Base-by-base conservation (phyloP, 495 filamentous ascomycete species). In the Cercophora newfieldiana region DNA sequence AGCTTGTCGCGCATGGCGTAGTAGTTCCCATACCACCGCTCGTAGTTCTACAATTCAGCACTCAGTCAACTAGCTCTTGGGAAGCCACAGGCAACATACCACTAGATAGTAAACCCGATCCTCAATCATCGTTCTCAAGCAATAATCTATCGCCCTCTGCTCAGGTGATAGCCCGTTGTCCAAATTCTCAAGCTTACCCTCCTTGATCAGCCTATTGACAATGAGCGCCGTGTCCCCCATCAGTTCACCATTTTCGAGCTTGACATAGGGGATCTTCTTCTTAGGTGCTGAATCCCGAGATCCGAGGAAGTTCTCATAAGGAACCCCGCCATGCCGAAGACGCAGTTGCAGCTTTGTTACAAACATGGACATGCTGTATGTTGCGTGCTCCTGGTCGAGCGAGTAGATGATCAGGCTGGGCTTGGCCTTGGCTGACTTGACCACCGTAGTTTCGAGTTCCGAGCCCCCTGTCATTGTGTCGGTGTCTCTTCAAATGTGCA, bases 331-430 rank as follows among this genome's bases (percentile, higher is more conserved):
- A 59, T 85, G 80, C 2, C 85, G 83, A 3, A 88, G 74, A 0
- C 83, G 84, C 50, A 82, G 75, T 67, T 87, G 85, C 58, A 87
- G 80, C 65, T 87, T 88, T 5, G 69, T 84, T 61, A 83, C 82
- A 69, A 86, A 88, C 6, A 85, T 81, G 0, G 83, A 86, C 79
- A 83, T 85, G 64, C 78, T 78, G 67, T 86, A 82, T 4, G 28
- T 56, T 25, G 25, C 33, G 18, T 14, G 56, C 37, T 49, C 30
- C 7, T 53, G 54, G 56, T 71, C 69, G 29, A 64, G 30, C 6
- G 66, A 64, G 57, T 65, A 71, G 48, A 71, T 33, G 24, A 53
- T 68, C 7, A 71, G 66, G 30, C 54, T 25, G 7, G 69, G 65
- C 51, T 21, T 49, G 18, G 63, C 25, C 4, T 33, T 22, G 2